phyloP scores from a whole-genome alignment of 2,329 filamentous ascomycete genomes.

The Scedosporium dehoogii region DNA sequence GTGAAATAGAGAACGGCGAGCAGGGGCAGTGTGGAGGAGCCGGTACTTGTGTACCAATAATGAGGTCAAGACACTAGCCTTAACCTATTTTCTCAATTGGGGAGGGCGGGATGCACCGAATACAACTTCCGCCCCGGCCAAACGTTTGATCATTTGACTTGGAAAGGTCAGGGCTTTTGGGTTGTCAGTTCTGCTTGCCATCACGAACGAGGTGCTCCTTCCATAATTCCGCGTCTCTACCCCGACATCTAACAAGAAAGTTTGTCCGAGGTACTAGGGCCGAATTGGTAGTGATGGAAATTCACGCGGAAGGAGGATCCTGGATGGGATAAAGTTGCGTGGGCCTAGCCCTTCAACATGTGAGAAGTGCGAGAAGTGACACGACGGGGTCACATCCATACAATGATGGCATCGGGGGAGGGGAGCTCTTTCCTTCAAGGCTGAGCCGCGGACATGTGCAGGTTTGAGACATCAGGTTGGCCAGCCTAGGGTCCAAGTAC shows the following conservation, averaged over 20 bases:
- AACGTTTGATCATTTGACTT: too few species aligned
- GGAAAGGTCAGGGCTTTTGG: not conserved
- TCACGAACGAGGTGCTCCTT: not conserved
- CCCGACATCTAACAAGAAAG: not conserved
- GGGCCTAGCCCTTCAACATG: not conserved
- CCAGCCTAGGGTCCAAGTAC: not conserved
- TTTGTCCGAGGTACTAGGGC: not conserved
- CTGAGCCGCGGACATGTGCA: not conserved
- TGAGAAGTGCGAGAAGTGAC: not conserved
- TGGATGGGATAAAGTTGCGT: not conserved
- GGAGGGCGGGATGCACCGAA: too few species aligned
- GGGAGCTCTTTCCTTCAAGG: not conserved
- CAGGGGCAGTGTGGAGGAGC: too few species aligned
- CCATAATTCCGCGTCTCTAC: not conserved
- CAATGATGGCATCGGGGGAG: not conserved
- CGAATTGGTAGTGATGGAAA: not conserved
- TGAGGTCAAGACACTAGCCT: too few species aligned
- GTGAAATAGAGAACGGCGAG: too few species aligned
- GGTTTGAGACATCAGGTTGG: not conserved
- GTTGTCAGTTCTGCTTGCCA: not conserved
- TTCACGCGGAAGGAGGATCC: not conserved
- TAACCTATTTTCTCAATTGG: too few species aligned
- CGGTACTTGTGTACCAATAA: too few species aligned
- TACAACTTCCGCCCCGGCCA: too few species aligned
- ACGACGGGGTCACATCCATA: too few species aligned